Conservation (phyloP, 176 grass and related monocot genomes). For the Avena eriantha region DNA sequence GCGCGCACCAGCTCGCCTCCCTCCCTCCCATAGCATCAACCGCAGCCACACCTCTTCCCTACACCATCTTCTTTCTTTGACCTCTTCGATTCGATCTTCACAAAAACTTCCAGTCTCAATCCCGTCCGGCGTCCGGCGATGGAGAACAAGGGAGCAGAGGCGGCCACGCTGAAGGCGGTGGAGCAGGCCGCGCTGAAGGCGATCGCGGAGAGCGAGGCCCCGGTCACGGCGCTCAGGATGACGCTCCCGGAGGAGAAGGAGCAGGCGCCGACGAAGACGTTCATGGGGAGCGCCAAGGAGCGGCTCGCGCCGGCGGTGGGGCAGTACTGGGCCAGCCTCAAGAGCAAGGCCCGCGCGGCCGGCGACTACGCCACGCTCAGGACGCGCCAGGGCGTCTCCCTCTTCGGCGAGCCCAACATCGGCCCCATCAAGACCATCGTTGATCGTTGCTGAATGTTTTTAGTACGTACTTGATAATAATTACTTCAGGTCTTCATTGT, state of each 20-base stretch:
- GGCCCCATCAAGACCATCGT: neutral
- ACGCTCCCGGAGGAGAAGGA: neutral
- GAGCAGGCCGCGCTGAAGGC: neutral
- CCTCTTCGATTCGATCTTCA: neutral
- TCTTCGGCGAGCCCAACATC: slow-evolving; percentile 45
- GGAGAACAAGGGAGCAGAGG: slow-evolving; percentile 4
- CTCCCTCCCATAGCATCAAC: neutral
- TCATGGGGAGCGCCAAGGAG: neutral
- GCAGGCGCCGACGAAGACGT: neutral
- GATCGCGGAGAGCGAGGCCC: neutral
- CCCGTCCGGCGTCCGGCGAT: neutral
- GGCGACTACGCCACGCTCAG: slow-evolving; percentile 44
- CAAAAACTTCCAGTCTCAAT: neutral
- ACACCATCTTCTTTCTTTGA: neutral
- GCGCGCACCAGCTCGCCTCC: neutral
- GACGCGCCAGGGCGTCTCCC: slow-evolving; percentile 31
- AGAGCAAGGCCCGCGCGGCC: slow-evolving; percentile 48
- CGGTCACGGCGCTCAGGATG: neutral
- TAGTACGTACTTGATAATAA: no score
- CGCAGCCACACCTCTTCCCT: neutral
- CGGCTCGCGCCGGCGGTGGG: slow-evolving; percentile 17
- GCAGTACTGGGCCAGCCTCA: slow-evolving; percentile 51
- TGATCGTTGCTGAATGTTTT: neutral
- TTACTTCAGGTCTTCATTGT: neutral
- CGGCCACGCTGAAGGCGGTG: neutral